phyloP scores from a whole-genome alignment of 2,329 filamentous ascomycete species.

The Colletotrichum siamense region DNA sequence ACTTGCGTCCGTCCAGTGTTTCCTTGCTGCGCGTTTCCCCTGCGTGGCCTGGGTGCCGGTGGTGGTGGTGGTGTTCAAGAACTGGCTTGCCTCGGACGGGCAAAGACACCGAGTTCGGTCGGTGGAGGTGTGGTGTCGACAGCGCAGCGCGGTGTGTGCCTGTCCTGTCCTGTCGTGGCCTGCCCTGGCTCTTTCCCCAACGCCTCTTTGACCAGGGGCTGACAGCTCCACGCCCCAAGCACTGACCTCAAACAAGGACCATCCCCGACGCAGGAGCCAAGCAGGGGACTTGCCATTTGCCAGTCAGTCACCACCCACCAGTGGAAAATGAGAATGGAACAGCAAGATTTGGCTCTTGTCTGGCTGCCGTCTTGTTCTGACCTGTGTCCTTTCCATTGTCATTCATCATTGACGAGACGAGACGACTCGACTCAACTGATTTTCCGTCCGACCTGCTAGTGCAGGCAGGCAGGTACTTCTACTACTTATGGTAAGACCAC shows the following conservation, averaged over 20 bases:
- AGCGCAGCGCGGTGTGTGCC: not conserved
- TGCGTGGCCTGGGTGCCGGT: not conserved
- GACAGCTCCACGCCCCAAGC: not conserved
- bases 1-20: not conserved
- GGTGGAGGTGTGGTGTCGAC: constrained; percentile 3
- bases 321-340: not conserved
- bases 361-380: not conserved
- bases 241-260: constrained; percentile 18
- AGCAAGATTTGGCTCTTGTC: not conserved
- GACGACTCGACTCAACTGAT: not conserved
- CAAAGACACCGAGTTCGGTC: constrained; percentile 5
- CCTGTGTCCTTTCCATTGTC: not conserved
- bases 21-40: not conserved
- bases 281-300: not conserved
- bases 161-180: not conserved
- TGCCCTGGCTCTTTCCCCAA: not conserved
- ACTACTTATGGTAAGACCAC: not conserved
- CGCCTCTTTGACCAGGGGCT: not conserved
- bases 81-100: not conserved
- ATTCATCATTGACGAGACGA: not conserved
- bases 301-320: not conserved
- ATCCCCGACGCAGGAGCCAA: constrained; percentile 9
- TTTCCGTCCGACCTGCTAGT: not conserved
- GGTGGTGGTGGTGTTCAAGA: not conserved
- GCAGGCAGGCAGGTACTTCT: not conserved